A percentile compares a stretch with the other conserved stretches of the same genome.
These are phyloP conservation scores for Dactylellina haptotyla DNA, from an alignment of 2,329 filamentous ascomycete species.

Conservation along the genomic window DNA sequence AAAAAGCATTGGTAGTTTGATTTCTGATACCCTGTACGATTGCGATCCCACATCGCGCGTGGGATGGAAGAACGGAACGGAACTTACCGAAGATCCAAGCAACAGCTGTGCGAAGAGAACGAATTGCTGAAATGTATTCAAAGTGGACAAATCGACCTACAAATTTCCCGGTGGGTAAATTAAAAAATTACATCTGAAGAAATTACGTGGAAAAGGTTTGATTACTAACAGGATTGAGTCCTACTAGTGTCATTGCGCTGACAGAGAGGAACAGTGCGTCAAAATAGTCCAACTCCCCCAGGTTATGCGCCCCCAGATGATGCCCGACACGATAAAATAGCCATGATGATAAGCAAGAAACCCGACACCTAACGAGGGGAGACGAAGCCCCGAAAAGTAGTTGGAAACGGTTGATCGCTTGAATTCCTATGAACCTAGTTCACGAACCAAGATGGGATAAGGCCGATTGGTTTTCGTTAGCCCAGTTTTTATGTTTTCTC, in stretches of 20 bases:
- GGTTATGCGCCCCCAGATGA: conserved; percentile 46
- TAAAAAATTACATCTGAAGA: conserved; percentile 15
- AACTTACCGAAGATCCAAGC: conserved; percentile 70
- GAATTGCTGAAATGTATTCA: conserved; percentile 76
- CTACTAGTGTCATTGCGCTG: conserved; percentile 74
- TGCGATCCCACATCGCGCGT: too few relatives aligned
- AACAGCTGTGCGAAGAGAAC: conserved; percentile 74
- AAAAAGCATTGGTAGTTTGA: not conserved
- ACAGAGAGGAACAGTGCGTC: conserved; percentile 75
- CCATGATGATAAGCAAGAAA: conserved; percentile 51
- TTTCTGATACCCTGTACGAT: too few relatives aligned
- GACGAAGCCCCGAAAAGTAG: conserved; percentile 15
- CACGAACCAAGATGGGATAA: conserved; percentile 8
- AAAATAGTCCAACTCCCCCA: conserved; percentile 65
- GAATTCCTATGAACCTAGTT: conserved; percentile 50
- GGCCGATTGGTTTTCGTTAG: conserved; percentile 18
- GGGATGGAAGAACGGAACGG: conserved; percentile 6
- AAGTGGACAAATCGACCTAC: conserved; percentile 55
- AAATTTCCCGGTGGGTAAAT: conserved; percentile 31
- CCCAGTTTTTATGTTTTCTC: not conserved
- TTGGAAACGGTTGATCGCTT: conserved; percentile 45
- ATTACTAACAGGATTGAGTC: conserved; percentile 73
- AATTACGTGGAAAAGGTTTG: not conserved
- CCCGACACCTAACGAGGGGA: conserved; percentile 47
- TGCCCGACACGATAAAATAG: conserved; percentile 48